Percentiles rank a stretch among this genome's conserved stretches.
Conservation (phyloP, 2,329 filamentous ascomycete species). For the Penicillium sp. region DNA sequence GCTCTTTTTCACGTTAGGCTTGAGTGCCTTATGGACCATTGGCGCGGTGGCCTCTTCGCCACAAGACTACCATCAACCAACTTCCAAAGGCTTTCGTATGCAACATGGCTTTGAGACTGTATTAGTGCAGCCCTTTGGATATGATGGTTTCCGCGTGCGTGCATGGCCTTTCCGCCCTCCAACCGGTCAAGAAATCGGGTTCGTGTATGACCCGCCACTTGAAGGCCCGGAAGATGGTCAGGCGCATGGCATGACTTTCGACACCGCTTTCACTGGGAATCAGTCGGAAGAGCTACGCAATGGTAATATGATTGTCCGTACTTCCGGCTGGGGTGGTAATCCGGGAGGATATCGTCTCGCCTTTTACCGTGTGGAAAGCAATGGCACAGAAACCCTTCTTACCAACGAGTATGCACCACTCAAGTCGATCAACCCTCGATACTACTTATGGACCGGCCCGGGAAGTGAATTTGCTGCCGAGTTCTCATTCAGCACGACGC, state of each 20-base stretch:
- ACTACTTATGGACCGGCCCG: background rate
- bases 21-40: background rate
- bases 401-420: background rate
- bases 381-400: background rate
- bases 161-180: constrained; percentile 40
- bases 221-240: constrained; percentile 37
- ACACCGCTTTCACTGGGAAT: constrained; percentile 34
- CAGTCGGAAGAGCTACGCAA: constrained; percentile 33
- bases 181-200: constrained; percentile 37
- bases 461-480: constrained; percentile 30
- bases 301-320: constrained; percentile 38
- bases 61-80: too few species aligned
- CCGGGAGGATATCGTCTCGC: background rate
- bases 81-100: constrained; percentile 26
- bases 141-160: constrained; percentile 41
- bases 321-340: constrained; percentile 20
- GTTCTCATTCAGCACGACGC: constrained; percentile 36
- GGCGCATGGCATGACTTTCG: constrained; percentile 33
- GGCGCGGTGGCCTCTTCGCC: too few species aligned
- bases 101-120: constrained; percentile 42
- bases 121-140: constrained; percentile 41
- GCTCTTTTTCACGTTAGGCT: background rate
- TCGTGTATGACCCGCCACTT: constrained; percentile 41
- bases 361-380: background rate
- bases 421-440: background rate